Percentiles rank a stretch among this genome's conserved stretches.
Conservation (phyloP, 2,329 filamentous ascomycete genomes). For the Colletotrichum somersetense region DNA sequence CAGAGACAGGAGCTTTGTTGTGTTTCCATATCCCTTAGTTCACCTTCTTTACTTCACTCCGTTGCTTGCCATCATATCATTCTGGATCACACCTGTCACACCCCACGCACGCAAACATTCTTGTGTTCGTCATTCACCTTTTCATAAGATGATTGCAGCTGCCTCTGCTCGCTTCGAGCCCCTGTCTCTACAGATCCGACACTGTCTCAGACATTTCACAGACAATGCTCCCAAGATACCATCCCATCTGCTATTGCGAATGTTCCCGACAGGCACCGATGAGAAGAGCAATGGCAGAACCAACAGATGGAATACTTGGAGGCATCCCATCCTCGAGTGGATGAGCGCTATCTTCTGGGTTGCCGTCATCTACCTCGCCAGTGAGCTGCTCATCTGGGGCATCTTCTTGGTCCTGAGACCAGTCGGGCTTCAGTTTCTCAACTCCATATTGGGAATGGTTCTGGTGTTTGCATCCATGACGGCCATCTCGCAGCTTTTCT, state of each 20-base stretch:
- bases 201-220: conserved; percentile 47
- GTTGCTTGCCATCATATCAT: neutral
- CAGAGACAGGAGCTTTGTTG: conserved; percentile 16
- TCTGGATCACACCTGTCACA: conserved; percentile 6
- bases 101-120: neutral
- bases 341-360: conserved; percentile 50
- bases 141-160: conserved; percentile 22
- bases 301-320: conserved; percentile 3
- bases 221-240: conserved; percentile 19
- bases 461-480: conserved; percentile 55
- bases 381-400: conserved; percentile 61
- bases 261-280: conserved; percentile 20
- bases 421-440: conserved; percentile 57
- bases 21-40: conserved; percentile 15
- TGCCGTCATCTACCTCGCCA: conserved; percentile 53
- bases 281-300: neutral
- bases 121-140: neutral
- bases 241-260: conserved; percentile 21
- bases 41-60: neutral
- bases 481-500: conserved; percentile 41
- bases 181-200: conserved; percentile 44
- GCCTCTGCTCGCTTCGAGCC: conserved; percentile 12
- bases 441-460: conserved; percentile 62
- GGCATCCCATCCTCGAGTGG: neutral
- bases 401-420: conserved; percentile 53